Evolutionary conservation across 2,329 filamentous ascomycete species (phyloP).

Genomic region (Biscogniauxia mediterranea): DNA sequence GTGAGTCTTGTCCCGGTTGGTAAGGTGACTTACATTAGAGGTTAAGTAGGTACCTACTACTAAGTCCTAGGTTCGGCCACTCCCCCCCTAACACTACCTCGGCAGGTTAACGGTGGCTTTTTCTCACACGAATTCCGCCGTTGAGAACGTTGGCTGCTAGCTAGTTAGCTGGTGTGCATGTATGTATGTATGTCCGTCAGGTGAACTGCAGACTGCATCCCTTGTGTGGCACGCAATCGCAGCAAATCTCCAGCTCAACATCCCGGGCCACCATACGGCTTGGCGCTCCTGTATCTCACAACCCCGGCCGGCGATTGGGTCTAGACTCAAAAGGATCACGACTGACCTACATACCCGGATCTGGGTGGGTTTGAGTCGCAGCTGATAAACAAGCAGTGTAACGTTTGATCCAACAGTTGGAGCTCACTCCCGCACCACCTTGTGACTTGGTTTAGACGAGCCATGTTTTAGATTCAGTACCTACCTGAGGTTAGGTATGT

Average conservation of each 20-base stretch:
- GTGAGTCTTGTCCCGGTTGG: neutral
- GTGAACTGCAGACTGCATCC: neutral
- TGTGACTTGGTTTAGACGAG: neutral
- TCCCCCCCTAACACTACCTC: neutral
- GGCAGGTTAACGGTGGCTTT: neutral
- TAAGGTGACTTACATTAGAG: neutral
- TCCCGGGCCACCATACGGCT: neutral
- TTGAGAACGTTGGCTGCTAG: neutral
- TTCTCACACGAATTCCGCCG: neutral
- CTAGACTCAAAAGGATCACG: neutral
- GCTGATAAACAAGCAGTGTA: neutral
- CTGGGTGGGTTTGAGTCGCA: neutral
- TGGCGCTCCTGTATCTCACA: neutral
- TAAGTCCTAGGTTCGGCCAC: too few relatives aligned
- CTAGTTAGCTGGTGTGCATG: neutral
- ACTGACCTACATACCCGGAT: neutral
- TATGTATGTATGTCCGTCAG: too few relatives aligned
- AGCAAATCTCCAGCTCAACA: neutral
- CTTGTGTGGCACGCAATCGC: neutral
- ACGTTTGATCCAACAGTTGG: neutral
- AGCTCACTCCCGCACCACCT: slow-evolving; percentile 4
- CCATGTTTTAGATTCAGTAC: neutral
- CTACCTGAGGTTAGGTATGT: neutral
- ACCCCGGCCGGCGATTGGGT: neutral
- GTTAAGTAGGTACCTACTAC: neutral